These are phyloP conservation scores for Jatropha podagrica DNA, from an alignment of 441 rosid species.

Conservation along the genomic window DNA sequence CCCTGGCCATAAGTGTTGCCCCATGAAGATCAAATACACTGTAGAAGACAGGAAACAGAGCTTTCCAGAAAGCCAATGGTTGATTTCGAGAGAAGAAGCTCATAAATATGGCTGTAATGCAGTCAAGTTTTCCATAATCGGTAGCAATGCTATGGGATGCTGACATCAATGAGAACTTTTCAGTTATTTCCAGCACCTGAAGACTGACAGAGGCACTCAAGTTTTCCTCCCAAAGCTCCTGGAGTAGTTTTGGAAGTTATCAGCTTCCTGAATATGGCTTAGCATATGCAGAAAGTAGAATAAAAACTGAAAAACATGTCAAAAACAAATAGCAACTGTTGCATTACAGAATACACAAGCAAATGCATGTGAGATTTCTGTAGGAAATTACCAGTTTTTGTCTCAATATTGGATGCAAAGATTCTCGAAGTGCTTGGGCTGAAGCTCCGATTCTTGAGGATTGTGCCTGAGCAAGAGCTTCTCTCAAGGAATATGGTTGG, in stretches of 20 bases:
- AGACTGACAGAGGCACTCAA: constrained; percentile 97
- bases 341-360: constrained; percentile 10
- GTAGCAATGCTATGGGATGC: constrained; percentile 94
- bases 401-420: constrained; percentile 94
- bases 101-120: constrained; percentile 82
- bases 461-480: constrained; percentile 99
- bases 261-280: constrained; percentile 23
- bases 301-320: not conserved
- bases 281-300: constrained; percentile 11
- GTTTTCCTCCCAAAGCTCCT: constrained; percentile 99
- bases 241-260: constrained; percentile 34
- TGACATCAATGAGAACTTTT: constrained; percentile 88
- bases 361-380: constrained; percentile 17
- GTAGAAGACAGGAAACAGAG: constrained; percentile 81
- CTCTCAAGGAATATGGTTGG: constrained; percentile 98
- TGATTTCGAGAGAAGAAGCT: constrained; percentile 96
- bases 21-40: constrained; percentile 91
- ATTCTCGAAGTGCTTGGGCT: constrained; percentile 96
- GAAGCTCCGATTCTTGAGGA: constrained; percentile 99
- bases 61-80: constrained; percentile 89
- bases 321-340: constrained; percentile 10
- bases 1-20: constrained; percentile 96
- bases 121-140: constrained; percentile 96
- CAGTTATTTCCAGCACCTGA: constrained; percentile 95
- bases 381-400: constrained; percentile 75